Percentiles rank a stretch among this genome's conserved stretches.
Conservation (phyloP, 225 moss, liverwort and hornwort genomes). For the Polytrichum commune region DNA sequence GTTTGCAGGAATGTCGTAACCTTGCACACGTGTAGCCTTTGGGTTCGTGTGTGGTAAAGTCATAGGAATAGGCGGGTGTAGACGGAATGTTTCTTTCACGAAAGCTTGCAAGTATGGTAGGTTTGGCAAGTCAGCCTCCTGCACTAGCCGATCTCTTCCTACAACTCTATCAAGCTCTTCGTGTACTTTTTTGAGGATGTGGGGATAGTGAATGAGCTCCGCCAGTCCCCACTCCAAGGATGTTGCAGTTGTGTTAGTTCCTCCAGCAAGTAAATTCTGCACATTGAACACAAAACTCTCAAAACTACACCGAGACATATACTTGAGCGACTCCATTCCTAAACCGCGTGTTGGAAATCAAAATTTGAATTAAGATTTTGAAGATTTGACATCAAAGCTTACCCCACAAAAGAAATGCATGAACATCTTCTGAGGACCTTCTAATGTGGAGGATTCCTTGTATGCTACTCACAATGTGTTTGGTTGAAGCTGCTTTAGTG, state of each 20-base stretch:
- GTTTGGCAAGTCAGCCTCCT: conserved; percentile 58
- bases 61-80: conserved; percentile 49
- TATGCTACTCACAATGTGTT: too few relatives aligned
- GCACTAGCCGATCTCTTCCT: conserved; percentile 58
- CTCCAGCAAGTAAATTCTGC: conserved; percentile 1
- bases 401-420: too few relatives aligned
- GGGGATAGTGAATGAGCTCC: not conserved
- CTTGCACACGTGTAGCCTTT: conserved; percentile 56
- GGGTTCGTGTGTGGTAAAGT: conserved; percentile 46
- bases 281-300: not conserved
- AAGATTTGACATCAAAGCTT: not conserved
- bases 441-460: too few relatives aligned
- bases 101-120: conserved; percentile 53
- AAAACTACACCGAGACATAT: not conserved
- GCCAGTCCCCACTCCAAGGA: not conserved
- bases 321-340: not conserved
- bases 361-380: not conserved
- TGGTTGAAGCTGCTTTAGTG: too few relatives aligned
- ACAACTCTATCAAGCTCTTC: conserved; percentile 43
- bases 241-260: not conserved
- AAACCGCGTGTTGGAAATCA: too few relatives aligned
- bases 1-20: conserved; percentile 44
- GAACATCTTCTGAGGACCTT: too few relatives aligned
- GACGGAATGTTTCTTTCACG: conserved; percentile 62
- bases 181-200: not conserved